Evolutionary conservation across 73 alveolate genomes (phyloP).

Genomic region (Paramecium sonneborni): DNA sequence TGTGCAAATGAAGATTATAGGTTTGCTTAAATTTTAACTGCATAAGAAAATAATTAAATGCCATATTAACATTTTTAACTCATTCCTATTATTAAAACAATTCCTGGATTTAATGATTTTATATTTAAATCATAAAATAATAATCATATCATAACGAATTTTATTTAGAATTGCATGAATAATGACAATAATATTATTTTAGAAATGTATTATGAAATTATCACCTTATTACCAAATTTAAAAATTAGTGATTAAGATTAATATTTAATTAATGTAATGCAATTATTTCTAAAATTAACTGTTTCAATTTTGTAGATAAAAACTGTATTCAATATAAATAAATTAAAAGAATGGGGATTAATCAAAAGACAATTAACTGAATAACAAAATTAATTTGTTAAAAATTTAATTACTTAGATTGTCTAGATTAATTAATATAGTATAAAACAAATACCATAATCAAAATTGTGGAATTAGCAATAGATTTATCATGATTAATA

Average conservation of each 20-base stretch:
- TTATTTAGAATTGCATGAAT: conserved; percentile 11
- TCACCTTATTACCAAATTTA: not conserved
- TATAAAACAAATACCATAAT: conserved; percentile 4
- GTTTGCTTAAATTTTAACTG: conserved; percentile 7
- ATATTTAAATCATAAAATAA: not conserved
- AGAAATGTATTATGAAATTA: not conserved
- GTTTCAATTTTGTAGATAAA: not conserved
- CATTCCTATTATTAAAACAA: not conserved
- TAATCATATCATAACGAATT: not conserved
- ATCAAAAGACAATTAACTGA: not conserved
- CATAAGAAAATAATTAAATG: not conserved
- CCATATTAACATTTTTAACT: conserved; percentile 33
- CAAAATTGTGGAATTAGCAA: not conserved
- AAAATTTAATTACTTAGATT: not conserved
- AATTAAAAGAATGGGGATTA: conserved; percentile 17
- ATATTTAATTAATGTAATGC: not conserved
- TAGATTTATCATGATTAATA: not conserved
- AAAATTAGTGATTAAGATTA: not conserved
- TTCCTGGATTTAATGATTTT: conserved; percentile 29
- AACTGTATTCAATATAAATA: not conserved
- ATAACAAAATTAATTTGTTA: not conserved
- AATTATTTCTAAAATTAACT: conserved; percentile 13
- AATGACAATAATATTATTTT: not conserved
- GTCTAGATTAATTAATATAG: not conserved
- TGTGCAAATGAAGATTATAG: conserved; percentile 31